Evolutionary conservation across 177 flowering plant genomes (phyloP).

Genomic region (Vitis hybrid): DNA sequence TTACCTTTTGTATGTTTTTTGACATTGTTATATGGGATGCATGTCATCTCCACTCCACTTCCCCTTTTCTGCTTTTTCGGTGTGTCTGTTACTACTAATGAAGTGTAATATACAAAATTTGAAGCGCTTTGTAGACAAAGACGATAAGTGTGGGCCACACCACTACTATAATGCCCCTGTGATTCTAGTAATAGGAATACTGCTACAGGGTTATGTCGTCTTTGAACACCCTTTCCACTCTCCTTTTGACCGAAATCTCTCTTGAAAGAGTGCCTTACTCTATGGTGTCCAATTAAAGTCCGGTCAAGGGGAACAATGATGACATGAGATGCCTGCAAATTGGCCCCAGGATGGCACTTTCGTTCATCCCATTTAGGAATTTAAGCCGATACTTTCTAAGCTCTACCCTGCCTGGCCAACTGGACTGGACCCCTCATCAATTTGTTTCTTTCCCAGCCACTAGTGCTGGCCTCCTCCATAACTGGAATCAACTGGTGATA

Average conservation of each 20-base stretch:
- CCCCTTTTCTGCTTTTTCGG: background rate
- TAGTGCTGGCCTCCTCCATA: too few relatives aligned
- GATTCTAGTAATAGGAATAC: too few relatives aligned
- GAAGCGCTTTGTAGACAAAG: background rate
- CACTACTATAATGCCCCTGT: background rate
- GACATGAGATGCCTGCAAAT: background rate
- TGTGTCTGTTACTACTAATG: background rate
- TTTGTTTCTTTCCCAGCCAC: background rate
- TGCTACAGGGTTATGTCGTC: background rate
- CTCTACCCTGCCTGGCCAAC: background rate
- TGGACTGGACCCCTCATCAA: background rate
- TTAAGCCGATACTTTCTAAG: background rate
- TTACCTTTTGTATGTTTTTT: background rate
- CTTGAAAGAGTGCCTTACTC: background rate
- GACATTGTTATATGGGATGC: constrained; percentile 1
- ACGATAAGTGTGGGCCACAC: background rate
- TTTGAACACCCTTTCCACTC: background rate
- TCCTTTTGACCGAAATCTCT: background rate
- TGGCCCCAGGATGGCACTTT: background rate
- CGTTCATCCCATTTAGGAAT: background rate
- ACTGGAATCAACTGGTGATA: too few relatives aligned
- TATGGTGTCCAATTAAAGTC: background rate
- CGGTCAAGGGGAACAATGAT: background rate
- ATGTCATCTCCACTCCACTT: background rate
- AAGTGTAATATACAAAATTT: background rate